Percentiles rank a stretch among this genome's conserved stretches.
These are phyloP conservation scores for Ustilago esculenta DNA, from an alignment of 1,284 basidiomycete genomes.

Conservation along the genomic window DNA sequence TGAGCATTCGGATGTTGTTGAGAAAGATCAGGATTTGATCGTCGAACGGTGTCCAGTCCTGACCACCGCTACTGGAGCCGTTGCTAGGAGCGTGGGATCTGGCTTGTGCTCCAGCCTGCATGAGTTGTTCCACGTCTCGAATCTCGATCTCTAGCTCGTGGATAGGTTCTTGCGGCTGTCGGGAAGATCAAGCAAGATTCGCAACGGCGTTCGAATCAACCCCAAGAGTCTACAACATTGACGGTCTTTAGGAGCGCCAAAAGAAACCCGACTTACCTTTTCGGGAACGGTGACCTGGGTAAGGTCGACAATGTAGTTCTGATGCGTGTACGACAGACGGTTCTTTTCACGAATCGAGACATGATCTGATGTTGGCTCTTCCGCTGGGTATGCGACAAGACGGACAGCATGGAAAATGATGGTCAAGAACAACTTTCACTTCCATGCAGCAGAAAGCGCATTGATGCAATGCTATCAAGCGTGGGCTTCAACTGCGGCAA, in stretches of 20 bases:
- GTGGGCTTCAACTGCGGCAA: no score
- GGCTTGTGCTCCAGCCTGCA: conserved; percentile 67
- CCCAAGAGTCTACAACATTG: no score
- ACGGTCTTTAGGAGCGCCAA: no score
- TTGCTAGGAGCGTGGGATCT: conserved; percentile 11
- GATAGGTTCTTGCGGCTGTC: conserved; percentile 52
- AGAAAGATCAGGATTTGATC: conserved; percentile 61
- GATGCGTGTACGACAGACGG: conserved; percentile 88
- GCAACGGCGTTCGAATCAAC: not conserved
- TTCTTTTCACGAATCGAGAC: conserved; percentile 78
- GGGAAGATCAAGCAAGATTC: not conserved
- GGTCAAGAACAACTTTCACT: not conserved
- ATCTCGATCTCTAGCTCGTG: conserved; percentile 74
- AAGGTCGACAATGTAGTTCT: conserved; percentile 89
- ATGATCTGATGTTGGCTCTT: conserved; percentile 61
- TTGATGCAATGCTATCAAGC: no score
- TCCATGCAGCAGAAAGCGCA: no score
- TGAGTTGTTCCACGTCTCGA: conserved; percentile 69
- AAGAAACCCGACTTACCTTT: conserved; percentile 22
- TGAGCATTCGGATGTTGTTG: conserved; percentile 64
- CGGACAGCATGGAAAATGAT: not conserved
- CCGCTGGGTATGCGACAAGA: not conserved
- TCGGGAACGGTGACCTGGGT: conserved; percentile 79
- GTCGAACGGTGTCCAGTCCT: conserved; percentile 62
- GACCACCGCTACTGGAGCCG: conserved; percentile 5